phyloP scores from a whole-genome alignment of 1,284 basidiomycete species.

The Heterobasidion occidentale region DNA sequence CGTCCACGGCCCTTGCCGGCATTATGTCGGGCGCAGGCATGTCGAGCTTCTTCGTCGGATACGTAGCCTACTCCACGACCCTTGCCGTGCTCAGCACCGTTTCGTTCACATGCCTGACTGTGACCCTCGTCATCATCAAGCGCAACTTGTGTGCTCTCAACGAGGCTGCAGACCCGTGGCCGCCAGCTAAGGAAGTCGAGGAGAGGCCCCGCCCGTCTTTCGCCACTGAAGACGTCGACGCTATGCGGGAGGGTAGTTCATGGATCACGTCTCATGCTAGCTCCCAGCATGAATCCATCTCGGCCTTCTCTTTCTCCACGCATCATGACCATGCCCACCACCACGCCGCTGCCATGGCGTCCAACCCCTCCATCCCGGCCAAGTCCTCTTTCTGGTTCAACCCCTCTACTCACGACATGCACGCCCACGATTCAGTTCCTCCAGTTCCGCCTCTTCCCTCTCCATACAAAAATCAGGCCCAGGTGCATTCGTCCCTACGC shows the following conservation, averaged over 20 bases:
- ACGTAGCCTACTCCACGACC: conserved; percentile 46
- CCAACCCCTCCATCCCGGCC: conserved; percentile 39
- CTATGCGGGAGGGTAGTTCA: conserved; percentile 59
- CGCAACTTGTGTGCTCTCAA: conserved; percentile 48
- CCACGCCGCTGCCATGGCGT: conserved; percentile 29
- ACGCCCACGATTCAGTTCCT: conserved; percentile 31
- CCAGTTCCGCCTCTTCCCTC: conserved; percentile 60
- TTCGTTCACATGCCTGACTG: conserved; percentile 46
- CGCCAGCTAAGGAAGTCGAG: conserved; percentile 39
- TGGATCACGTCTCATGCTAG: conserved; percentile 65
- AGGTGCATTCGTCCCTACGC: conserved; percentile 14
- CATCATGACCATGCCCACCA: conserved; percentile 34
- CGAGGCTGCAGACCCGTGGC: conserved; percentile 47
- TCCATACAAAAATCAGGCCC: conserved; percentile 36
- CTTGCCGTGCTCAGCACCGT: conserved; percentile 43
- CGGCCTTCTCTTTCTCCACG: conserved; percentile 65
- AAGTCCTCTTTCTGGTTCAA: conserved; percentile 60
- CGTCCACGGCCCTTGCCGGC: conserved; percentile 50
- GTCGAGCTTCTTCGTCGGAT: conserved; percentile 49
- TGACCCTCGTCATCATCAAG: conserved; percentile 53
- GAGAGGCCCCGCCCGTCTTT: conserved; percentile 52
- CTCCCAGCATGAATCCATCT: conserved; percentile 49
- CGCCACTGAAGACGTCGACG: conserved; percentile 60
- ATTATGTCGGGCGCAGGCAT: conserved; percentile 47
- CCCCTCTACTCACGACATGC: conserved; percentile 27